Percentiles rank a stretch among this genome's conserved stretches.
phyloP scores from a whole-genome alignment of 768 basidiomycete genomes.

The Brasilioporus rufonigricans region DNA sequence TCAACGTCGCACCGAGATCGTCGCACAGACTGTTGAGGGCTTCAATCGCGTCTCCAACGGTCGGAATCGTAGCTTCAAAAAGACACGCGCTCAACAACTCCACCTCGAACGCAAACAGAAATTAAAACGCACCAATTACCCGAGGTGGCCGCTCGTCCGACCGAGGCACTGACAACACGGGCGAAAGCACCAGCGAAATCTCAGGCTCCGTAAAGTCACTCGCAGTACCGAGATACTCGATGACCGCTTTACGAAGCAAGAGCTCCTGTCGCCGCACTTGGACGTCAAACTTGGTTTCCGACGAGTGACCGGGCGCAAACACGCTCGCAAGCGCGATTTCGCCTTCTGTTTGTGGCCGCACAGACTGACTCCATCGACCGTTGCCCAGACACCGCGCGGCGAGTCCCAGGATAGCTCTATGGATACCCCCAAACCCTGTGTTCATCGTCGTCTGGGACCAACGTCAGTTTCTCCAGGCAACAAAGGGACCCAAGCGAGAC shows the following conservation, averaged over 20 bases:
- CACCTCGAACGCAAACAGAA: not conserved
- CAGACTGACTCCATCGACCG: constrained; percentile 53
- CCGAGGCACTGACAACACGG: constrained; percentile 55
- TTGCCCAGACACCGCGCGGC: constrained; percentile 68
- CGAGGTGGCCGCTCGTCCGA: constrained; percentile 57
- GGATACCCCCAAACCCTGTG: constrained; percentile 83
- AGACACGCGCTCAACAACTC: not conserved
- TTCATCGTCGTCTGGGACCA: constrained; percentile 51
- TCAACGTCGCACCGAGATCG: constrained; percentile 58
- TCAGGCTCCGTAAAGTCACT: constrained; percentile 80
- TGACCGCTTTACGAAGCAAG: constrained; percentile 57
- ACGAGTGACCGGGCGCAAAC: constrained; percentile 53
- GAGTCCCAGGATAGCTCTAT: constrained; percentile 72
- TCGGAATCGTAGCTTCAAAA: constrained; percentile 67
- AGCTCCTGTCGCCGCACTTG: constrained; percentile 54
- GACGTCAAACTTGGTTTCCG: constrained; percentile 58
- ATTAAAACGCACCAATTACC: constrained; percentile 48
- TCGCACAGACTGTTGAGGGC: constrained; percentile 60
- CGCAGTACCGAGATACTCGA: constrained; percentile 66
- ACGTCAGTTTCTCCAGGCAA: not conserved
- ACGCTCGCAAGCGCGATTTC: constrained; percentile 57
- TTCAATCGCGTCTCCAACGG: constrained; percentile 69
- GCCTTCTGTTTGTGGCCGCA: constrained; percentile 63
- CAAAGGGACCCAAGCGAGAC: constrained; percentile 22
- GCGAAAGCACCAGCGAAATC: constrained; percentile 68